phyloP scores from a whole-genome alignment of 1,139 yeast species.

The Pichia sp. region DNA sequence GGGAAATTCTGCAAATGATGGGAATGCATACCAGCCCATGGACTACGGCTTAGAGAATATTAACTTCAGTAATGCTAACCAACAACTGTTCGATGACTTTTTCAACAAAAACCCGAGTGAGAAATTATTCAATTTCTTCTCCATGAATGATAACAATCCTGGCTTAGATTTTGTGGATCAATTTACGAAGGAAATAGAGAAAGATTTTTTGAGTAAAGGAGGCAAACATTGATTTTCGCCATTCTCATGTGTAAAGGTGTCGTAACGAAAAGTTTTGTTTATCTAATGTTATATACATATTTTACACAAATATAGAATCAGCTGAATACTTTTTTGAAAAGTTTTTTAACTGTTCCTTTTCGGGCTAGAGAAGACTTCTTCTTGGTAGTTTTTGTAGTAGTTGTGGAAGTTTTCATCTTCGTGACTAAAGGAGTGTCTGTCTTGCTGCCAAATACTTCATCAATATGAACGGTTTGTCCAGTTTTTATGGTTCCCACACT shows the following conservation, averaged over 20 bases:
- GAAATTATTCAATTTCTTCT: slow-evolving; percentile 70
- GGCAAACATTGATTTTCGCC: slow-evolving; percentile 16
- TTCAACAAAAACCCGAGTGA: slow-evolving; percentile 40
- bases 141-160: slow-evolving; percentile 44
- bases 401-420: not conserved
- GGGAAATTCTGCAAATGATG: not conserved
- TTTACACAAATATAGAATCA: not conserved
- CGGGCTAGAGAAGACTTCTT: slow-evolving; percentile 6
- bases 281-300: not conserved
- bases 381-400: not conserved
- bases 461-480: not conserved
- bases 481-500: not conserved
- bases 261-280: not conserved
- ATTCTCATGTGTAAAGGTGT: not conserved
- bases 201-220: slow-evolving; percentile 35
- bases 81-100: slow-evolving; percentile 32
- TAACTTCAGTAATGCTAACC: slow-evolving; percentile 23
- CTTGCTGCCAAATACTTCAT: not conserved
- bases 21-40: not conserved
- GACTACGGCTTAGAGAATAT: slow-evolving; percentile 8
- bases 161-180: slow-evolving; percentile 88
- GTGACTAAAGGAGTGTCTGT: too few species aligned
- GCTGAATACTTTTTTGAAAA: slow-evolving; percentile 17
- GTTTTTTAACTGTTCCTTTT: slow-evolving; percentile 15
- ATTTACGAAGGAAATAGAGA: slow-evolving; percentile 83